These are phyloP conservation scores for Penicillium lagena DNA, from an alignment of 495 filamentous ascomycete genomes.

Conservation along the genomic window DNA sequence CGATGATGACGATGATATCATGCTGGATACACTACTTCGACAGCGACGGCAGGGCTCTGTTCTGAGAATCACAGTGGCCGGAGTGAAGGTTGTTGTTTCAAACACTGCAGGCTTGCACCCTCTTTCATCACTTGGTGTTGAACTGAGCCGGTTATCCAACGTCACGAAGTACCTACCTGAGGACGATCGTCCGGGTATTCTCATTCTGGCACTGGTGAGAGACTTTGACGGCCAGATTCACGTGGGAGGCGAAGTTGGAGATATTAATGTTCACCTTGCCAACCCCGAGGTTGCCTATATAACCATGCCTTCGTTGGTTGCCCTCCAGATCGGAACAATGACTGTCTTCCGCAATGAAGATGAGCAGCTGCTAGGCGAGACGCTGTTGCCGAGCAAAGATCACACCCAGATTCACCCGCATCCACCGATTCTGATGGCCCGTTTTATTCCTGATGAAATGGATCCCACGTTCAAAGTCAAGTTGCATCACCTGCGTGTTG, in stretches of 20 bases:
- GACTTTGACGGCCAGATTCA: conserved; percentile 52
- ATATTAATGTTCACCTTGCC: conserved; percentile 46
- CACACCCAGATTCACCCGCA: conserved; percentile 14
- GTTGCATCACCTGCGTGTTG: conserved; percentile 68
- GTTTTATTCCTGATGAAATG: conserved; percentile 89
- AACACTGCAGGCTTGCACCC: conserved; percentile 54
- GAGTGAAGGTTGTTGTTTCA: conserved; percentile 48
- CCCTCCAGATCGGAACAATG: conserved; percentile 60
- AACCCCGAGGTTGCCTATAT: conserved; percentile 76
- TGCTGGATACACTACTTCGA: conserved; percentile 85
- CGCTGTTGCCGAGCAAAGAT: conserved; percentile 21
- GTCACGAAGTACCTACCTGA: conserved; percentile 94
- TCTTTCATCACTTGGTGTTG: conserved; percentile 65
- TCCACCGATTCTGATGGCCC: conserved; percentile 63
- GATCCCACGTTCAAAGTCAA: conserved; percentile 87
- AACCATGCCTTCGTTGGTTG: conserved; percentile 71
- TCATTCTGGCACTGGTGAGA: conserved; percentile 65
- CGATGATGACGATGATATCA: conserved; percentile 87
- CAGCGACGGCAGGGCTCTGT: conserved; percentile 88
- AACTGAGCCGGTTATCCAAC: conserved; percentile 72
- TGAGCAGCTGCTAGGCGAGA: conserved; percentile 63
- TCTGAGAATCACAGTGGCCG: conserved; percentile 61
- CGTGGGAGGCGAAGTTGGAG: conserved; percentile 59
- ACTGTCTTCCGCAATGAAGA: conserved; percentile 53
- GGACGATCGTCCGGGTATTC: conserved; percentile 85